These are phyloP conservation scores for Pistacia atlantica DNA, from an alignment of 345 rosid genomes.

Conservation along the genomic window DNA sequence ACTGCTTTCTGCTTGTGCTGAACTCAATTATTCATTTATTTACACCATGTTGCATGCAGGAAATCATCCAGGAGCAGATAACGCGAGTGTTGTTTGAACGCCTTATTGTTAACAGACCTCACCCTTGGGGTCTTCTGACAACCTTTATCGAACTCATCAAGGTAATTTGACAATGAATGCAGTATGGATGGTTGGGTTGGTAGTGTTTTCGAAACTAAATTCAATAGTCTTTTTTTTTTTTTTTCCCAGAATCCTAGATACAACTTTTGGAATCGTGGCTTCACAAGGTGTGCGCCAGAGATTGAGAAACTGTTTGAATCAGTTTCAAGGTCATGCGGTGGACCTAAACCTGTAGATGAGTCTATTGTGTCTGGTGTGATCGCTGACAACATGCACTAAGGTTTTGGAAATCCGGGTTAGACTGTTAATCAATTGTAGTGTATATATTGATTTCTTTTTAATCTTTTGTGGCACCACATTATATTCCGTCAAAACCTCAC, in stretches of 20 bases:
- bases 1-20: neutral
- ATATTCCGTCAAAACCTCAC: too few species aligned
- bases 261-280: constrained; percentile 51
- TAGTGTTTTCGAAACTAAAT: neutral
- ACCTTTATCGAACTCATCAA: constrained; percentile 46
- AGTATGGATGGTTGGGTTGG: neutral
- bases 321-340: constrained; percentile 56
- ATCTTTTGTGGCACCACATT: too few species aligned
- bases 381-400: constrained; percentile 11
- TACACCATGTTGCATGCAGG: constrained; percentile 21
- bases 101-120: constrained; percentile 39
- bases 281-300: constrained; percentile 56
- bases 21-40: too few species aligned
- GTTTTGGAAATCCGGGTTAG: neutral
- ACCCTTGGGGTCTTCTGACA: constrained; percentile 48
- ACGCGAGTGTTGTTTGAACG: constrained; percentile 46
- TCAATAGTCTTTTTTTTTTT: neutral
- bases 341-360: constrained; percentile 49
- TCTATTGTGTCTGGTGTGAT: constrained; percentile 44
- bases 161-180: constrained; percentile 18
- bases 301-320: constrained; percentile 56
- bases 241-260: constrained; percentile 55
- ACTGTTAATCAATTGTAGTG: too few species aligned
- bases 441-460: too few species aligned
- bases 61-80: constrained; percentile 44